Base-by-base conservation (phyloP, 1,284 basidiomycete genomes). In the Apiotrichum mycotoxinovorans region DNA sequence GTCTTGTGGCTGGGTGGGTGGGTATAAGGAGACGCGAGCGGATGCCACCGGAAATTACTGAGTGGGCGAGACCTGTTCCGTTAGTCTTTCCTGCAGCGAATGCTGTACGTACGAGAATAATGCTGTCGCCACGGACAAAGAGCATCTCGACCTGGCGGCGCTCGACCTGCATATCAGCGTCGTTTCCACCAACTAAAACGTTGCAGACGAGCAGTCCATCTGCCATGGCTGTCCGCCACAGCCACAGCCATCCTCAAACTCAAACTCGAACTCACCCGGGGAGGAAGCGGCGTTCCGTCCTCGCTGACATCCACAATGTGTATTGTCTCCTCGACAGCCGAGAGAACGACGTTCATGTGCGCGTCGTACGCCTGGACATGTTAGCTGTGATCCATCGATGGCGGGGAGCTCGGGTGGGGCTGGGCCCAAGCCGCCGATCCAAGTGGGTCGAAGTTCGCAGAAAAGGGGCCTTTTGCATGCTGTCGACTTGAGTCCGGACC, bases 321-420 rank as follows among this genome's bases (percentile, higher is more conserved):
- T 67, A 96, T 91, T 4, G 88, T 91, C 79, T 99, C 96, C 73
- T 98, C 94, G 11, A 98, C 96, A 71, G 97, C 90, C 63, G 89
- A 95, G 63, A 98, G 82, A 61, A 99, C 97, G 69, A 98, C 82
- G 77, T 99, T 99, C 95, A 98, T 98, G 78, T 99, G 96, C 25
- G 94, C 94, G 79, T 99, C 96, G 74, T 98, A 98, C 20, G 96
- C 95, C 94, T 97, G 66, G 3, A 23, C 35, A 54, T 30, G 48
- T 50, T 15, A 50, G 48, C 20, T n/a, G 30, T 30, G 30, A 12
- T 12, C 12, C 30, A 12, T 30, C 12, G 30, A 30, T n/a, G n/a
- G n/a, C n/a, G n/a, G n/a, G n/a, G n/a, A n/a, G n/a, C n/a, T n/a
- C n/a, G n/a, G n/a, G n/a, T n/a, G n/a, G n/a, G n/a, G n/a, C n/a